phyloP scores from a whole-genome alignment of 495 filamentous ascomycete species.

The Hypoxylon rickii region DNA sequence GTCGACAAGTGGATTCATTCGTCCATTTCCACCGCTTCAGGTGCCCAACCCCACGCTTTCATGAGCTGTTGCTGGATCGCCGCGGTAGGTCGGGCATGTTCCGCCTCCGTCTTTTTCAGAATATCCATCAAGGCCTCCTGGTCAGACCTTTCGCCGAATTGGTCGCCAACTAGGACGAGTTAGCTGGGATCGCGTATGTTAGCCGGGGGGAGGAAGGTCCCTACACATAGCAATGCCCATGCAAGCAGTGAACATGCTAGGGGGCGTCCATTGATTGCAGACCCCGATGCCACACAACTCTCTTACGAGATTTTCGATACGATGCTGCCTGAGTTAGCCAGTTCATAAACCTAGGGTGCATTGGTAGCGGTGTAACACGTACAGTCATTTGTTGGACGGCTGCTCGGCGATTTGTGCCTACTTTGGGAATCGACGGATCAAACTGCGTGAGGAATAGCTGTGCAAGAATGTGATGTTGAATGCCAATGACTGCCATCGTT shows the following conservation, averaged over 20 bases:
- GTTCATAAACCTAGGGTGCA: not conserved
- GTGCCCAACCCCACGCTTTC: slow-evolving; percentile 46
- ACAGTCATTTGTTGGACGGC: slow-evolving; percentile 42
- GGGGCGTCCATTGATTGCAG: slow-evolving; percentile 56
- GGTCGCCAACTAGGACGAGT: slow-evolving; percentile 47
- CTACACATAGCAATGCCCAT: slow-evolving; percentile 58
- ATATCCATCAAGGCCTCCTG: slow-evolving; percentile 51
- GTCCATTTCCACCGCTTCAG: slow-evolving; percentile 10
- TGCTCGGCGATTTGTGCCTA: slow-evolving; percentile 38
- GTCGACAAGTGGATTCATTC: slow-evolving; percentile 4
- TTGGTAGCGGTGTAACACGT: slow-evolving; percentile 2
- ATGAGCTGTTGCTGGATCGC: slow-evolving; percentile 45
- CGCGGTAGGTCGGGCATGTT: slow-evolving; percentile 52
- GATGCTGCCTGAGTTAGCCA: slow-evolving; percentile 37
- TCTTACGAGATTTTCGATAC: slow-evolving; percentile 49
- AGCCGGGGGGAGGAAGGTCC: too few species aligned
- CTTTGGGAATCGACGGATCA: slow-evolving; percentile 47
- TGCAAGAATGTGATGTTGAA: slow-evolving; percentile 60
- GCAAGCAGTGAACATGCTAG: slow-evolving; percentile 58
- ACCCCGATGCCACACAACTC: slow-evolving; percentile 57
- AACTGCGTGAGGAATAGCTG: slow-evolving; percentile 52
- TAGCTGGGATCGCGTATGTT: slow-evolving; percentile 22
- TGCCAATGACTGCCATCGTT: slow-evolving; percentile 50
- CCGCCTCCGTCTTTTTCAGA: slow-evolving; percentile 47
- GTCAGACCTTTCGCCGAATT: slow-evolving; percentile 47